Conservation (phyloP, 495 filamentous ascomycete genomes). For the Stereocaulon alpinum region DNA sequence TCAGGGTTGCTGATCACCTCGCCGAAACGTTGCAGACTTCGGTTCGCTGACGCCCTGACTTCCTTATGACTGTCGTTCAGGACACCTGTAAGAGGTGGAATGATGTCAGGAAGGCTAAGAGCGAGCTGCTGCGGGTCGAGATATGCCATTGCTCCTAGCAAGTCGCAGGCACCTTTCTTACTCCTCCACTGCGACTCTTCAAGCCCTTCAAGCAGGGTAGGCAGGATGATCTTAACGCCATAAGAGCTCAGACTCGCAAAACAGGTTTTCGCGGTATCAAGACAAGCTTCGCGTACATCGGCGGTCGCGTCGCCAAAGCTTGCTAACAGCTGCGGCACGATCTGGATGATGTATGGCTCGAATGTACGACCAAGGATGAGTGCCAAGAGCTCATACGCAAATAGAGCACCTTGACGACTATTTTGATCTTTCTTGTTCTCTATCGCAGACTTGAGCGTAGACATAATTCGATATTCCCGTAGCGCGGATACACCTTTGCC, state of each 20-base stretch:
- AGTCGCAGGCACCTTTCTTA: constrained; percentile 94
- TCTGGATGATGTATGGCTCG: constrained; percentile 92
- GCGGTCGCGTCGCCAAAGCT: constrained; percentile 82
- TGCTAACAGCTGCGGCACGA: constrained; percentile 79
- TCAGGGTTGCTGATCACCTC: constrained; percentile 98
- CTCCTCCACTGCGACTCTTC: constrained; percentile 95
- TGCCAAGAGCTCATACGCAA: constrained; percentile 85
- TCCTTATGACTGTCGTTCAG: constrained; percentile 98
- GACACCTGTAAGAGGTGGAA: constrained; percentile 85
- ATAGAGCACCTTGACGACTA: constrained; percentile 75
- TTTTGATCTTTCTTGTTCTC: constrained; percentile 90
- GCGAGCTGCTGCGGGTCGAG: constrained; percentile 90
- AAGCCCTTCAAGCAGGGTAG: constrained; percentile 82
- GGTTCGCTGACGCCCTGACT: constrained; percentile 80
- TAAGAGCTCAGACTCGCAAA: constrained; percentile 89
- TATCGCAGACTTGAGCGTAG: constrained; percentile 59
- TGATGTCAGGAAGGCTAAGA: constrained; percentile 85
- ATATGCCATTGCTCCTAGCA: constrained; percentile 96
- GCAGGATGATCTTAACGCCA: constrained; percentile 88
- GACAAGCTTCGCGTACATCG: constrained; percentile 83
- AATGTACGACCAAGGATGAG: constrained; percentile 77
- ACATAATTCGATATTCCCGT: constrained; percentile 76
- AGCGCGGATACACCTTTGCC: constrained; percentile 77
- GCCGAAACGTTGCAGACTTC: constrained; percentile 91
- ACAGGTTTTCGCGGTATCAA: constrained; percentile 88